phyloP scores from a whole-genome alignment of 2,329 filamentous ascomycete species.

The Ophiostoma quercus region DNA sequence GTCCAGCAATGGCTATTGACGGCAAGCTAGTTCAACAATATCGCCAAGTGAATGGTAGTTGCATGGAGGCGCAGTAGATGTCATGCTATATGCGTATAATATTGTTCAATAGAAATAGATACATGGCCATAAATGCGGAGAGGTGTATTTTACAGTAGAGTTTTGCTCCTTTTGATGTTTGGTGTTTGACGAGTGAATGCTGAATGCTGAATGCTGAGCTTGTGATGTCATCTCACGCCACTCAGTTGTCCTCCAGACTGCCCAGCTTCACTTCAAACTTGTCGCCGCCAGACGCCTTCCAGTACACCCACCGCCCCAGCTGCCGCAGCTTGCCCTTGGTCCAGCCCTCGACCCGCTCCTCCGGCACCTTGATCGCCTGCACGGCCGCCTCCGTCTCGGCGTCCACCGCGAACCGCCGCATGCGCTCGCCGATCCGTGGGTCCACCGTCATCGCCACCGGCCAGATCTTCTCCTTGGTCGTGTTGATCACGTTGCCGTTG shows the following conservation, averaged over 20 bases:
- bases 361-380: slow-evolving; percentile 54
- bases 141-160: slow-evolving; percentile 7
- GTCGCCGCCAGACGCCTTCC: slow-evolving; percentile 39
- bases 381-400: slow-evolving; percentile 66
- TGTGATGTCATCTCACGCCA: neutral
- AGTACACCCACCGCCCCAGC: slow-evolving; percentile 48
- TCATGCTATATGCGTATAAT: too few species aligned
- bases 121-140: slow-evolving; percentile 2
- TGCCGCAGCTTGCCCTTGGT: slow-evolving; percentile 55
- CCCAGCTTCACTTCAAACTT: slow-evolving; percentile 34
- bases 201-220: too few species aligned
- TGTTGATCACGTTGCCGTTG: slow-evolving; percentile 18
- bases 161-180: neutral
- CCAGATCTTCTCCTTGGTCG: slow-evolving; percentile 65
- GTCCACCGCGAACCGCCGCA: slow-evolving; percentile 70
- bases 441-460: slow-evolving; percentile 70
- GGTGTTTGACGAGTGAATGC: neutral
- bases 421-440: slow-evolving; percentile 65
- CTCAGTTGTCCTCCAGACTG: slow-evolving; percentile 25
- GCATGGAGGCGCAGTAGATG: too few species aligned
- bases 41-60: too few species aligned
- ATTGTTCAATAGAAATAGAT: neutral
- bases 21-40: too few species aligned
- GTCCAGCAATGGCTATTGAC: too few species aligned
- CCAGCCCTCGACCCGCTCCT: slow-evolving; percentile 66